phyloP scores from a whole-genome alignment of 192 early-diverging fungal genomes.

The Coemansia pectinata region DNA sequence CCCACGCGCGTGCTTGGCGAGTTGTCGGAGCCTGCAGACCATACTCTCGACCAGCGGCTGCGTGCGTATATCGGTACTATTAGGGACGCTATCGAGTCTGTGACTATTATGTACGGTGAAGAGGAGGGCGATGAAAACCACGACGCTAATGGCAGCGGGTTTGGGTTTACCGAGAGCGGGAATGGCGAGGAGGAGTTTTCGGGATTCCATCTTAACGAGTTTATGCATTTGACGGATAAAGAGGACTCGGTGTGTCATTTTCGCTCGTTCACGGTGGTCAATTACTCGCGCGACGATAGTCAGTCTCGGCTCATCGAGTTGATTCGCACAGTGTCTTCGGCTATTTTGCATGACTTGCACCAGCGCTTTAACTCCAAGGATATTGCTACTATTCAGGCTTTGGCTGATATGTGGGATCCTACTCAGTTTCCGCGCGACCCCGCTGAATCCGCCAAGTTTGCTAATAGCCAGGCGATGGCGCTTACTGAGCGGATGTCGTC shows the following conservation, averaged over 20 bases:
- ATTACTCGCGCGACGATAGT: slow-evolving; percentile 27
- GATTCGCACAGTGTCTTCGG: slow-evolving; percentile 45
- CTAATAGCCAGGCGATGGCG: slow-evolving; percentile 4
- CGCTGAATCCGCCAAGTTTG: slow-evolving; percentile 13
- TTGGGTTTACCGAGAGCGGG: background rate
- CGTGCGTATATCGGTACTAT: slow-evolving; percentile 39
- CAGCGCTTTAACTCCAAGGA: slow-evolving; percentile 33
- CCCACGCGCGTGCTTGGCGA: slow-evolving; percentile 28
- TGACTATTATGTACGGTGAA: slow-evolving; percentile 51
- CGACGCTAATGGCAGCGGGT: background rate
- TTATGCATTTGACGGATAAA: slow-evolving; percentile 45
- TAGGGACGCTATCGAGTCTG: slow-evolving; percentile 43
- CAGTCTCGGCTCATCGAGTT: slow-evolving; percentile 39
- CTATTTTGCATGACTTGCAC: slow-evolving; percentile 41
- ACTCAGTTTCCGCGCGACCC: slow-evolving; percentile 30
- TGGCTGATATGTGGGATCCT: slow-evolving; percentile 50
- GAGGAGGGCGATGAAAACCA: slow-evolving; percentile 18
- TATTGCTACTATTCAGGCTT: slow-evolving; percentile 32
- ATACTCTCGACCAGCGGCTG: slow-evolving; percentile 43
- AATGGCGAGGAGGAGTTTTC: slow-evolving; percentile 31
- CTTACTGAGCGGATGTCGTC: slow-evolving; percentile 19
- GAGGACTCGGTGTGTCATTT: slow-evolving; percentile 24
- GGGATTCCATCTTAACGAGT: slow-evolving; percentile 51
- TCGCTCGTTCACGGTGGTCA: slow-evolving; percentile 31
- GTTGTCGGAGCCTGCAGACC: slow-evolving; percentile 17